Percentiles rank a stretch among this genome's conserved stretches.
These are phyloP conservation scores for Aristolochia fimbriata DNA, from an alignment of 164 flowering plant genomes.

Conservation along the genomic window DNA sequence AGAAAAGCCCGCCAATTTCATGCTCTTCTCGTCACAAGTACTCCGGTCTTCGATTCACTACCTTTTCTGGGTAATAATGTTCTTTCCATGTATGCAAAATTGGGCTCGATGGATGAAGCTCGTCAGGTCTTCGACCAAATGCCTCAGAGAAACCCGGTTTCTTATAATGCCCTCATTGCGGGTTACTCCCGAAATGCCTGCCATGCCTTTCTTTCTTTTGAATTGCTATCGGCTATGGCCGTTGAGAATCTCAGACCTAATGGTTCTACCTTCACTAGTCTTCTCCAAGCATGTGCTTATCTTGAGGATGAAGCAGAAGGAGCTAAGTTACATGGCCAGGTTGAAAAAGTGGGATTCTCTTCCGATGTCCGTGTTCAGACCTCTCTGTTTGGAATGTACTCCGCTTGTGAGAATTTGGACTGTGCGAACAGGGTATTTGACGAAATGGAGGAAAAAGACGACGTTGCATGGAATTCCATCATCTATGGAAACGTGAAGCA, in stretches of 20 bases:
- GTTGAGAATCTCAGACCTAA: slow-evolving; percentile 34
- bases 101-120: slow-evolving; percentile 41
- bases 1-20: slow-evolving; percentile 61
- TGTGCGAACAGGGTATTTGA: slow-evolving; percentile 39
- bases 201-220: slow-evolving; percentile 22
- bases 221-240: slow-evolving; percentile 29
- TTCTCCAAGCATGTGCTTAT: slow-evolving; percentile 42
- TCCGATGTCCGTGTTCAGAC: slow-evolving; percentile 49
- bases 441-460: slow-evolving; percentile 35
- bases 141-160: slow-evolving; percentile 58
- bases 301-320: slow-evolving; percentile 31
- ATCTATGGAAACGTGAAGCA: slow-evolving; percentile 47
- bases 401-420: slow-evolving; percentile 40
- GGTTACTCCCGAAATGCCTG: slow-evolving; percentile 41
- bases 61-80: slow-evolving; percentile 65
- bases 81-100: slow-evolving; percentile 59
- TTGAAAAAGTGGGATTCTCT: slow-evolving; percentile 42
- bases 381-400: slow-evolving; percentile 65
- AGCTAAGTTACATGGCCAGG: slow-evolving; percentile 37
- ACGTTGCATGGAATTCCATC: slow-evolving; percentile 63
- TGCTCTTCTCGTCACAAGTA: slow-evolving; percentile 50
- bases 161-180: slow-evolving; percentile 64
- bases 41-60: slow-evolving; percentile 4
- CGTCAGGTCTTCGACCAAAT: slow-evolving; percentile 60
- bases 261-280: slow-evolving; percentile 54